A percentile compares a stretch with the other conserved stretches of the same genome.
Conservation (phyloP, 106 monocot genomes). For the Dioscorea zingiberensis region DNA sequence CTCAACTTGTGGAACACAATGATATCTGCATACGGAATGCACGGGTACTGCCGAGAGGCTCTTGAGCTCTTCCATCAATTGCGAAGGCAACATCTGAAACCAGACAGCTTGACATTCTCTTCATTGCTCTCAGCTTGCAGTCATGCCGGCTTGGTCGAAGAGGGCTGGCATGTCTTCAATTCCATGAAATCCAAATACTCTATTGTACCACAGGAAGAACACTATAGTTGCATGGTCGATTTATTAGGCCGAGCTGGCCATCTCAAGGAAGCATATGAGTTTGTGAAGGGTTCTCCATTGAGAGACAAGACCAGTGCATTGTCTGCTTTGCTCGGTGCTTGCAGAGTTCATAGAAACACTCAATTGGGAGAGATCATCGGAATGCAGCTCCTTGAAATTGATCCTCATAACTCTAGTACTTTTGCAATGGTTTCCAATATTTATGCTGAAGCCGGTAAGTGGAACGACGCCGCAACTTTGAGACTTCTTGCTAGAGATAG, state of each 20-base stretch:
- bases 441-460: constrained; percentile 32
- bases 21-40: constrained; percentile 53
- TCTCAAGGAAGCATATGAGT: constrained; percentile 45
- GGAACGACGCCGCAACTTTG: constrained; percentile 33
- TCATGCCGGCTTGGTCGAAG: constrained; percentile 52
- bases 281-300: constrained; percentile 24
- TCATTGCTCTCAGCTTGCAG: constrained; percentile 64
- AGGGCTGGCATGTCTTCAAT: constrained; percentile 42
- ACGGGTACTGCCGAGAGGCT: constrained; percentile 31
- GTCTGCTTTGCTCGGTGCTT: constrained; percentile 48
- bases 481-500: constrained; percentile 18
- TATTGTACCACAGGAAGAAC: constrained; percentile 41
- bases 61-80: constrained; percentile 43
- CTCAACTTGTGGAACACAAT: constrained; percentile 48
- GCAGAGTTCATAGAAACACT: constrained; percentile 44
- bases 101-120: constrained; percentile 35
- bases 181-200: constrained; percentile 28
- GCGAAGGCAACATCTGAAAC: constrained; percentile 31
- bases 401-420: constrained; percentile 25
- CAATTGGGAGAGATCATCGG: constrained; percentile 37
- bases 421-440: constrained; percentile 43
- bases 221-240: constrained; percentile 57
- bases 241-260: constrained; percentile 48
- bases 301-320: constrained; percentile 20
- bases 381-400: constrained; percentile 31